Base-by-base conservation (phyloP, 2,329 filamentous ascomycete genomes). In the Trematosphaeria pertusa region DNA sequence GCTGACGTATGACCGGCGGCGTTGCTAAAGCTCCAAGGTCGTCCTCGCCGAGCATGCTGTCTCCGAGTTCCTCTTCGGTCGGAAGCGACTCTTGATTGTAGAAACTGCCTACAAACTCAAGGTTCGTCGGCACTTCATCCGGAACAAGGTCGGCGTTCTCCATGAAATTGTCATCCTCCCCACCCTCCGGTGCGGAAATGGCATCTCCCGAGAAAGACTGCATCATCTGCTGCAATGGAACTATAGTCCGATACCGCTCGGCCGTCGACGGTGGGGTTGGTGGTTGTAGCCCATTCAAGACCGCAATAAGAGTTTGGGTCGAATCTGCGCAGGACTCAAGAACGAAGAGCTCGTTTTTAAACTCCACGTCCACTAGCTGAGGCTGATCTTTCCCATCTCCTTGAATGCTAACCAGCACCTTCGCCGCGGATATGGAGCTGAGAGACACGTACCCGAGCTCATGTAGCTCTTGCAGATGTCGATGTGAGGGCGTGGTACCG, bases 271-370 rank as follows among this genome's bases (percentile, higher is more conserved):
- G 91, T 0, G 91, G 87, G 6, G 85, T 86, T 1, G 94, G 93
- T 4, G 93, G 94, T 28, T 87, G 85, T 4, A 99, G 78, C 0
- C 88, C 91, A 61, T 88, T 90, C 12, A 92, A 75, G 32, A 96
- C 81, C 2, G 83, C 81, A 41, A 96, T 87, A 11, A 99, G 79
- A 0, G 94, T 99, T 69, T 97, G 91, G 0, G 91, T 97, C 1
- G 94, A 99, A 72, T 99, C 94, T 21, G 94, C 94, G 63, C 95
- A 99, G 1, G 92, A 95, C 71, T 99, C 94, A 5, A 99, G 75
- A 24, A 99, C 87, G 42, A 99, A 79, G 1, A 99, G 79, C 55
- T 96, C 88, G 62, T 96, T 92, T 50, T 85, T 85, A 36, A 97
- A 76, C 54, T 96, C 89, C 1, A 97, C 80, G 57, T 94, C 87